Percentiles rank a stretch among this genome's conserved stretches.
Evolutionary conservation across 2,329 filamentous ascomycete genomes (phyloP).

Genomic region (Neurospora sp.): DNA sequence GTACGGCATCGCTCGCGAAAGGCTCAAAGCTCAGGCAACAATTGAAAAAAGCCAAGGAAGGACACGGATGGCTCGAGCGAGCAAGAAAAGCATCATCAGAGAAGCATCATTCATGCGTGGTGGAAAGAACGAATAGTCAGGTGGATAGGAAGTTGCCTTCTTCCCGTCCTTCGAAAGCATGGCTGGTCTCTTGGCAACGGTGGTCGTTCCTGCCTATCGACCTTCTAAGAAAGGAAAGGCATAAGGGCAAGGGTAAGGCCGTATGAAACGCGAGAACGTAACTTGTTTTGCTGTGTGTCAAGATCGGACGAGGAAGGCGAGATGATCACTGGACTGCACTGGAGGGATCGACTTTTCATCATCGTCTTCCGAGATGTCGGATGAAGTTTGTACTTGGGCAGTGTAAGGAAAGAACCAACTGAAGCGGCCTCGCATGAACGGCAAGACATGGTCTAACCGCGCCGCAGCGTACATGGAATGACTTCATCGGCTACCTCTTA

Average conservation of each 20-base stretch:
- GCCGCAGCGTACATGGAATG: background rate
- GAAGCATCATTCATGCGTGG: background rate
- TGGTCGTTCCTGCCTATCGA: background rate
- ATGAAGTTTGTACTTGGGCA: background rate
- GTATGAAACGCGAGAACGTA: background rate
- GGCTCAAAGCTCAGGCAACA: background rate
- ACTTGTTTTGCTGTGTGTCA: background rate
- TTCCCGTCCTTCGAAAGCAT: background rate
- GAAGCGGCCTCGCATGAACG: background rate
- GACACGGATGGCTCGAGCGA: background rate
- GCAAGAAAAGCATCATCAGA: background rate
- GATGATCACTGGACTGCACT: background rate
- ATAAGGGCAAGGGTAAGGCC: background rate
- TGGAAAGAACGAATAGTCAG: background rate
- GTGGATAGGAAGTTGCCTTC: background rate
- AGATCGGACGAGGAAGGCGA: background rate
- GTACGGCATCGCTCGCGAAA: background rate
- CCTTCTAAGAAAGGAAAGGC: background rate
- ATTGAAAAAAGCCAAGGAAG: background rate
- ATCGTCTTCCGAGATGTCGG: background rate
- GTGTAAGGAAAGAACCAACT: background rate
- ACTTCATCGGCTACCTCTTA: background rate
- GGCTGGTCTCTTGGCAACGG: background rate
- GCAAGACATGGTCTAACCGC: background rate
- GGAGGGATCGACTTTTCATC: background rate